A percentile compares a stretch with the other conserved stretches of the same genome.
phyloP scores from a whole-genome alignment of 768 basidiomycete genomes.

The Collybiopsis luxurians region DNA sequence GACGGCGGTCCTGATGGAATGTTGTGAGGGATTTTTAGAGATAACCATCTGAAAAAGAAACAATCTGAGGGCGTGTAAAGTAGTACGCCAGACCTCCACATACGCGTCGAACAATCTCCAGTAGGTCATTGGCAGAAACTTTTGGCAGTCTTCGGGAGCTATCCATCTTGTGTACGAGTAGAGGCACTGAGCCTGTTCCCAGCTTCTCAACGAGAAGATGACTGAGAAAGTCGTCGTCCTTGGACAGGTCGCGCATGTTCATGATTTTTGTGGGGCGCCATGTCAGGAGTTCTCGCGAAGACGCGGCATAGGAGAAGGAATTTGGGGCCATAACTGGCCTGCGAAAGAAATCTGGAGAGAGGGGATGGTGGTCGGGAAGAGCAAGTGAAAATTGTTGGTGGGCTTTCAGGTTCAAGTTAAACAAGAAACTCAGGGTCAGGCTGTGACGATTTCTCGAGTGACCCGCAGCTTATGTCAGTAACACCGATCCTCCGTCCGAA shows the following conservation, averaged over 20 bases:
- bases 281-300: constrained; percentile 32
- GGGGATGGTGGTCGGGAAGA: constrained; percentile 16
- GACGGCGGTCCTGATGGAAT: constrained; percentile 67
- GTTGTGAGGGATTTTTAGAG: constrained; percentile 51
- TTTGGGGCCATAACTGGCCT: constrained; percentile 19
- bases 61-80: constrained; percentile 21
- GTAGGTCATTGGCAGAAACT: constrained; percentile 64
- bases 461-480: too few relatives aligned
- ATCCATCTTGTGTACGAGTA: constrained; percentile 91
- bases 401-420: too few relatives aligned
- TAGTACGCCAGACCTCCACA: constrained; percentile 22
- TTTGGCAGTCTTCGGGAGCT: constrained; percentile 72
- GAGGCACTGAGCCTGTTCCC: constrained; percentile 74
- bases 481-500: too few relatives aligned
- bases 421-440: neutral
- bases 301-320: constrained; percentile 18
- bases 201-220: constrained; percentile 88
- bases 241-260: constrained; percentile 88
- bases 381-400: constrained; percentile 12
- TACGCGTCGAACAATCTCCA: constrained; percentile 78
- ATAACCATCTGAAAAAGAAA: constrained; percentile 49
- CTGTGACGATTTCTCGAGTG: too few relatives aligned
- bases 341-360: constrained; percentile 9
- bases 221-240: constrained; percentile 89
- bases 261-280: constrained; percentile 88